These are phyloP conservation scores for Clitopilus hobsonii DNA, from an alignment of 768 basidiomycete genomes.

Conservation along the genomic window DNA sequence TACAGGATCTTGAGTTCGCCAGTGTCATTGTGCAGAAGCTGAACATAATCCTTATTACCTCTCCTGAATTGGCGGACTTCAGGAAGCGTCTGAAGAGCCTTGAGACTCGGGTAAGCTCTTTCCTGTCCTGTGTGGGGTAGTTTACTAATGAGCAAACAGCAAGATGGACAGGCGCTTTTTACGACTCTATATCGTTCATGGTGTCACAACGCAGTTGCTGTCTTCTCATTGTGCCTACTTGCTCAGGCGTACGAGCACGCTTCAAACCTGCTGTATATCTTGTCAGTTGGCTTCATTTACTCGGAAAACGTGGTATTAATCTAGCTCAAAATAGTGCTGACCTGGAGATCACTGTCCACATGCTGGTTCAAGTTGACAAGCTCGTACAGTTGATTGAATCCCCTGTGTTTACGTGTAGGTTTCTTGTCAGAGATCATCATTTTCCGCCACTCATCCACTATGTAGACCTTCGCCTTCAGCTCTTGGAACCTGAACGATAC, in stretches of 20 bases:
- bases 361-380: slow-evolving; percentile 96
- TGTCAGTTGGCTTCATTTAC: slow-evolving; percentile 44
- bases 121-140: neutral
- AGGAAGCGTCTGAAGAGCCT: slow-evolving; percentile 88
- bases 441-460: neutral
- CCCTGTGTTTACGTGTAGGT: slow-evolving; percentile 93
- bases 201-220: slow-evolving; percentile 98
- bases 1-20: slow-evolving; percentile 93
- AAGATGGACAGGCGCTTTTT: slow-evolving; percentile 96
- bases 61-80: slow-evolving; percentile 94
- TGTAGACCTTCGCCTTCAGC: slow-evolving; percentile 81
- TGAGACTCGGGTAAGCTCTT: slow-evolving; percentile 72
- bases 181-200: slow-evolving; percentile 93
- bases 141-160: slow-evolving; percentile 28
- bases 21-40: slow-evolving; percentile 97
- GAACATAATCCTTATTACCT: slow-evolving; percentile 94
- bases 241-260: slow-evolving; percentile 99
- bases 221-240: slow-evolving; percentile 91
- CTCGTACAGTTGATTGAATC: slow-evolving; percentile 97
- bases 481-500: slow-evolving; percentile 94
- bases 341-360: slow-evolving; percentile 90
- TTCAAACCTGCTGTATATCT: slow-evolving; percentile 91
- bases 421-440: neutral
- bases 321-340: slow-evolving; percentile 63
- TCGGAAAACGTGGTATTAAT: neutral